Evolutionary conservation across 2,329 filamentous ascomycete genomes (phyloP), one percentile per base, ranked within the genome.

Genomic region (Trichoderma sp.): DNA sequence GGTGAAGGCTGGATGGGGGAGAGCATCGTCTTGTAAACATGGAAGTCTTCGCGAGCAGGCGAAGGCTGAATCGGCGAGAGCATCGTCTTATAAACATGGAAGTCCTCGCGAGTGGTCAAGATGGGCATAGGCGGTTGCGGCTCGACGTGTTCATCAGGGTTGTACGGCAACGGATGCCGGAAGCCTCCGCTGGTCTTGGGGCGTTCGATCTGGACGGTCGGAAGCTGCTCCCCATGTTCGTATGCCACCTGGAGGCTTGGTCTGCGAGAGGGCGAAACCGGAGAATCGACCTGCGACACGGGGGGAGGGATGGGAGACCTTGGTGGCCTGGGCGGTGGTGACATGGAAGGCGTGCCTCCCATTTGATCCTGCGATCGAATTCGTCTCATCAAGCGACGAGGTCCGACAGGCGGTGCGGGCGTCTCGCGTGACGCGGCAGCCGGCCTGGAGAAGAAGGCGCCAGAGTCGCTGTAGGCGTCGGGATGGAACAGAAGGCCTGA

Each of bases 161-260:
- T 73, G 64, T 83, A 80, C 5, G 81, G 78, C 56, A 78, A 77
- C 19, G 82, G 78, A 41, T 78, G 78, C 51, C 80, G 78, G 69
- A 83, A 81, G 50, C 78, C 77, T 50, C 76, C 77, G 26, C 77
- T 80, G 3, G 80, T 82, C 63, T 76, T 76, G 3, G 82, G 79
- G 21, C 81, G 78, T 21, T 83, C 79, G 52, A 78, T 67, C 10
- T 71, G 70, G 2, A 74, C 71, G 34, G 70, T 74, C 21, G 73
- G 71, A 12, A 78, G 67, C 1, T 77, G 81, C 41, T 55, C 60
- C 2, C 77, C 74, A 12, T 79, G 77, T 51, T 81, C 81, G 39
- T 79, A 78, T n/a, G 76, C 76, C 9, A 81, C 83, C 15, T 80
- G 75, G 14, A 85, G 82, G 69, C 86, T 88, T 0, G 85, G 87